A percentile compares a stretch with the other conserved stretches of the same genome.
These are phyloP conservation scores for Thermothielavioides terrestris DNA, from an alignment of 495 filamentous ascomycete genomes.

Conservation along the genomic window DNA sequence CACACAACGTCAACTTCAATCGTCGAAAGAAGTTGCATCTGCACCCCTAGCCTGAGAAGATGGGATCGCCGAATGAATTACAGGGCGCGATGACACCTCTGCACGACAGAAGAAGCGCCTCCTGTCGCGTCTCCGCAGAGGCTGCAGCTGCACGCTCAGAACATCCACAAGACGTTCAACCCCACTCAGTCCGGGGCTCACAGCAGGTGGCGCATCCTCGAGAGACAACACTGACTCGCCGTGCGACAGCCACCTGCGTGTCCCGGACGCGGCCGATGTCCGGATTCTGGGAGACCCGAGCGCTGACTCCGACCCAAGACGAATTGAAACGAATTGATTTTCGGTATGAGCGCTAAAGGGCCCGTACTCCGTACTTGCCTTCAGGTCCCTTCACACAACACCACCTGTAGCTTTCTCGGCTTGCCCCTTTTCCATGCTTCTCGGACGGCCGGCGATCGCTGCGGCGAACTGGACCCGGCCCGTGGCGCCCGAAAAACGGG, in stretches of 20 bases:
- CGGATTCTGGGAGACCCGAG: background rate
- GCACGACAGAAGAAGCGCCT: constrained; percentile 3
- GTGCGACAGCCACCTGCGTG: background rate
- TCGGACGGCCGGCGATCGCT: constrained; percentile 1
- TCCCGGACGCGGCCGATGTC: background rate
- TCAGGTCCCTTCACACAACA: too few relatives aligned
- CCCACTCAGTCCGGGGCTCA: constrained; percentile 11
- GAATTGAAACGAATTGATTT: background rate
- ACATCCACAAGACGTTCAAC: constrained; percentile 17
- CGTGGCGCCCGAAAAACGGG: constrained; percentile 5
- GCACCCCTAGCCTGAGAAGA: background rate
- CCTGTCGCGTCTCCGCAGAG: background rate
- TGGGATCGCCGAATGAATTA: background rate
- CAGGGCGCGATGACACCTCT: background rate
- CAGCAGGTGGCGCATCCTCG: constrained; percentile 9
- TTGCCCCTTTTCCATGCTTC: background rate
- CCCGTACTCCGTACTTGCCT: too few relatives aligned
- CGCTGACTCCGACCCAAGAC: background rate
- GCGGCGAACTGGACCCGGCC: constrained; percentile 4
- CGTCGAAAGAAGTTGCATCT: background rate
- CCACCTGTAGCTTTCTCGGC: too few relatives aligned
- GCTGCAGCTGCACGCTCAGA: constrained; percentile 7
- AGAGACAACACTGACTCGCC: constrained; percentile 1
- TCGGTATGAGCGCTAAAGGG: too few relatives aligned
- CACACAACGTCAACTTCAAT: background rate